Evolutionary conservation across 106 monocot genomes (phyloP).

Genomic region (Hemerocallis citrina): DNA sequence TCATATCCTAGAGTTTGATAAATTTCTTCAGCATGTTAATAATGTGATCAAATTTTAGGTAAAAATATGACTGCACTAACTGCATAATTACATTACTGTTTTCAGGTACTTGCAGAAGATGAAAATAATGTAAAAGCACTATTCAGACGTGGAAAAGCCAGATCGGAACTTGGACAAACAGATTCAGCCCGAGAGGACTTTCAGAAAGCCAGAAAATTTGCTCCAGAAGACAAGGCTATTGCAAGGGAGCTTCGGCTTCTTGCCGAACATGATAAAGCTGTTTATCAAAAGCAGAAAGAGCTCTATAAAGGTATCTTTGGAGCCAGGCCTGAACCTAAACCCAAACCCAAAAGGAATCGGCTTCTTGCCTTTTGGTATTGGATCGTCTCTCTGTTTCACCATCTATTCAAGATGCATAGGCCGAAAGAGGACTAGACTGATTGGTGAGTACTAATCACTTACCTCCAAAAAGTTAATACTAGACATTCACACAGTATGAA

Average conservation of each 20-base stretch:
- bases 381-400: conserved; percentile 37
- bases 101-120: conserved; percentile 76
- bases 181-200: conserved; percentile 87
- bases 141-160: conserved; percentile 89
- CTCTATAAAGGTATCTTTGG: conserved; percentile 95
- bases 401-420: conserved; percentile 36
- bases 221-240: conserved; percentile 71
- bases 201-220: conserved; percentile 54
- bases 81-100: background rate
- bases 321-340: conserved; percentile 61
- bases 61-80: background rate
- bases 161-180: conserved; percentile 79
- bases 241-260: conserved; percentile 51
- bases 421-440: conserved; percentile 43
- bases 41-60: too few relatives aligned
- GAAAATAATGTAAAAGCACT: conserved; percentile 87
- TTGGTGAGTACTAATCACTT: conserved; percentile 1
- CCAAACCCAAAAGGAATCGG: conserved; percentile 18
- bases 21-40: too few relatives aligned
- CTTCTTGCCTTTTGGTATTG: conserved; percentile 57
- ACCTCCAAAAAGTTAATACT: too few relatives aligned
- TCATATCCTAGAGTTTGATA: too few relatives aligned
- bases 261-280: conserved; percentile 74
- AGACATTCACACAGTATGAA: too few relatives aligned
- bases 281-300: conserved; percentile 95